Percentiles rank a stretch among this genome's conserved stretches.
Conservation (phyloP, 306 rosid genomes). For the Castanea sativa region DNA sequence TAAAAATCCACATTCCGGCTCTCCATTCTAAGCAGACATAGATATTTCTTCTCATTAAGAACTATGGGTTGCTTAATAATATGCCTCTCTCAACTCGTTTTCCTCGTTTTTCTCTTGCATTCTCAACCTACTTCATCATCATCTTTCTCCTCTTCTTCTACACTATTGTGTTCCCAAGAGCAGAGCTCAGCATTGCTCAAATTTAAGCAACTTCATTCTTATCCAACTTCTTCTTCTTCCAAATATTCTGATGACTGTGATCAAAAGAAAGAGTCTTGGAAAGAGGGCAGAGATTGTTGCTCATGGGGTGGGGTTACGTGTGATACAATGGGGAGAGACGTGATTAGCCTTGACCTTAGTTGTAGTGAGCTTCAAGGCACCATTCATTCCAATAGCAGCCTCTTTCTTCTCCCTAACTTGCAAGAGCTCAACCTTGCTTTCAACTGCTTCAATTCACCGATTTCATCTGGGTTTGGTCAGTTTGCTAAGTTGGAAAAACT, state of each 20-base stretch:
- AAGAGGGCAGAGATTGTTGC: conserved; percentile 1
- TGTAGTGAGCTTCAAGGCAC: background rate
- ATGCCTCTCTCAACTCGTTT: no score
- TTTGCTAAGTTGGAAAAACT: background rate
- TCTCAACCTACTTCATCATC: no score
- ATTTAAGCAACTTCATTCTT: background rate
- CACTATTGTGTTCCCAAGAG: background rate
- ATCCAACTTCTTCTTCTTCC: no score
- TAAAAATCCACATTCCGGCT: no score
- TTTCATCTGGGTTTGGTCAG: background rate
- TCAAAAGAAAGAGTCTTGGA: background rate
- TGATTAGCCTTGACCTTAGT: conserved; percentile 7
- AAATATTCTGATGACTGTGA: no score
- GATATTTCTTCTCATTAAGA: no score
- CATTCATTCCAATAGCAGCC: conserved; percentile 1
- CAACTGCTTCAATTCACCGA: background rate
- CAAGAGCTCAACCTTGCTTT: background rate
- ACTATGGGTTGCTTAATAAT: no score
- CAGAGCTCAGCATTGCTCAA: conserved; percentile 19
- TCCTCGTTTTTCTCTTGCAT: no score
- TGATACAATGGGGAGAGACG: background rate
- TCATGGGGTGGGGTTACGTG: conserved; percentile 21
- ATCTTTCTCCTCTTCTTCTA: background rate
- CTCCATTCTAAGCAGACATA: no score
- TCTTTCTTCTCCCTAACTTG: conserved; percentile 19